Evolutionary conservation across 164 flowering plant species (phyloP), one percentile per base, ranked within the genome.

Genomic region (Warburgia ugandensis): DNA sequence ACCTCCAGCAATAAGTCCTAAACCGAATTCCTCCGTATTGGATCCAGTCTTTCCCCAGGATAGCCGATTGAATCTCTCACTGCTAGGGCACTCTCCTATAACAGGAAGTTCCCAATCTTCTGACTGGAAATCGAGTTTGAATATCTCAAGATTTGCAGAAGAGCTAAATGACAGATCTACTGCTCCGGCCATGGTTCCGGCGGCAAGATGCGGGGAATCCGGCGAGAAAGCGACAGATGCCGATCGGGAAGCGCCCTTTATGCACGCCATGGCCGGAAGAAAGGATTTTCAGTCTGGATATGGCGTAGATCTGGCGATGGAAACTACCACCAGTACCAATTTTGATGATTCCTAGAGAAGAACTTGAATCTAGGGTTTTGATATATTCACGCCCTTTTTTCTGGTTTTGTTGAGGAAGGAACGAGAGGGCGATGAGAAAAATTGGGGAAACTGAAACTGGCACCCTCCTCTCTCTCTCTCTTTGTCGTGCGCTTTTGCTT

Each of bases 131-230:
- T 92, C 94, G 33, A 92, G 73, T 66, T 82, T 77, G 70, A 82
- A 92, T 56, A 92, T 84, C 61, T 92, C 99, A 32, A 92, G 73
- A 58, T 64, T 73, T 0, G 99, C 94, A 2, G 97, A 75, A 1
- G 96, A 81, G 69, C 97, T 86, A 56, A 92, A 88, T 0, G 94
- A 77, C 67, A 79, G 73, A 79, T 88, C 98, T 44, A 92, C 91
- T 6, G 94, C 97, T 6, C 95, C 97, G 1, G 97, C 99, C 90
- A 84, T 86, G 20, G 99, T 86, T 41, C 99, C 99, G 2, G 97
- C 84, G 19, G 97, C 99, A 57, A 92, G 46, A 73, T 76, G 86
- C 17, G 94, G 83, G 17, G 77, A 75, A 6, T 86, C 99, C 62
- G 99, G 99, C 53, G 99, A 68, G 41, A 92, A 59, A 7, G 95